Evolutionary conservation across 192 early-diverging fungal genomes (phyloP), one percentile per base, ranked within the genome.

Genomic region (Entomortierella lignicola): DNA sequence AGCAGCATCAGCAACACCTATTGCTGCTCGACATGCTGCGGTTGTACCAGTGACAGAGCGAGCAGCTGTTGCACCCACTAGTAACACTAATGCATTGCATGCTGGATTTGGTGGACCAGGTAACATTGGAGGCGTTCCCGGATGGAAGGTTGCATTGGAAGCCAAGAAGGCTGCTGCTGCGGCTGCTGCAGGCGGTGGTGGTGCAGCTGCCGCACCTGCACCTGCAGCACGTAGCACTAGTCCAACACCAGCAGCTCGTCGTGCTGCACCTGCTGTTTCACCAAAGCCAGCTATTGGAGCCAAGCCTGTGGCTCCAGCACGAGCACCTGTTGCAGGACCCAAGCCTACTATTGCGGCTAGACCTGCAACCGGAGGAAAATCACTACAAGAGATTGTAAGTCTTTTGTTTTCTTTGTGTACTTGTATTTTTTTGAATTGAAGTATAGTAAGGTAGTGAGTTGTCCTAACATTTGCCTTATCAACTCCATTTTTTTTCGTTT

Each of bases 131-230:
- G 86, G 86, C 63, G 83, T 85, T 39, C 84, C 84, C 52, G 80
- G 81, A 30, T 89, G 88, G 88, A 87, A 86, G 58, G 84, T 84
- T 12, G 85, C 85, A 58, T 55, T 89, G 23, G 88, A 87, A 68
- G 88, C 88, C 11, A 84, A 83, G 73, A 87, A 86, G 57, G 84
- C 88, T 52, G 82, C 82, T 20, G 77, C 73, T 21, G 75, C 75
- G 0, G 75, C 74, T 18, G 74, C 67, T 8, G 75, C 75, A n/a
- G 72, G 53, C 2, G 72, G 64, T 29, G 64, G 59, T 4, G 71
- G 72, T 61, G 67, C 56, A 48, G 53, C 72, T 23, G 54, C 72
- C 21, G 44, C 72, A 17, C 61, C 72, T 29, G 44, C 72, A 17
- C 74, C 65, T 17, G 60, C 60, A 10, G 34, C 34, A 1, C 26